phyloP scores from a whole-genome alignment of 306 rosid species.

The Comarum palustre region DNA sequence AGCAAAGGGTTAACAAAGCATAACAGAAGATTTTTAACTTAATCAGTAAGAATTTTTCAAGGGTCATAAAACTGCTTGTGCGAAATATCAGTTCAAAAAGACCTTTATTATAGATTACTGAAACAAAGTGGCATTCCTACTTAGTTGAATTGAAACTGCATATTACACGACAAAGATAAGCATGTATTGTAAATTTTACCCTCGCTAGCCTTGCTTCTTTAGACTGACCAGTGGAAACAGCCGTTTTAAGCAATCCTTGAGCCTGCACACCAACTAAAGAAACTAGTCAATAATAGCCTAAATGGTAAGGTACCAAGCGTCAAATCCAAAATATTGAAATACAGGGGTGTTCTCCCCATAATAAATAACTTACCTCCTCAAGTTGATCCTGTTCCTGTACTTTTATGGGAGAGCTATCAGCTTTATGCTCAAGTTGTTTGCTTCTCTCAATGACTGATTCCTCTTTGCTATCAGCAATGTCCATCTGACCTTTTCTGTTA shows the following conservation, averaged over 20 bases:
- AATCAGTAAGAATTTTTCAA: slow-evolving; percentile 19
- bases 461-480: slow-evolving; percentile 39
- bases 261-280: slow-evolving; percentile 76
- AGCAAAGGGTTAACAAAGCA: slow-evolving; percentile 32
- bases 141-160: background rate
- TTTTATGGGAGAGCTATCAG: slow-evolving; percentile 47
- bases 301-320: slow-evolving; percentile 1
- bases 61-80: slow-evolving; percentile 17
- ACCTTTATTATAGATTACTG: slow-evolving; percentile 21
- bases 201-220: slow-evolving; percentile 98
- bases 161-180: background rate
- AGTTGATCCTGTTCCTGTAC: slow-evolving; percentile 86
- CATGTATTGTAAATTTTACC: slow-evolving; percentile 46
- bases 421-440: slow-evolving; percentile 49
- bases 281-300: slow-evolving; percentile 45
- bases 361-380: slow-evolving; percentile 69
- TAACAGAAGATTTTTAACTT: slow-evolving; percentile 13
- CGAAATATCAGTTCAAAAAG: slow-evolving; percentile 13
- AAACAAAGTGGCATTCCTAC: slow-evolving; percentile 1
- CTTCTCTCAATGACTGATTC: slow-evolving; percentile 40
- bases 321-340: slow-evolving; percentile 7
- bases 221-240: slow-evolving; percentile 88
- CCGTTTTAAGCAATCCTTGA: slow-evolving; percentile 85
- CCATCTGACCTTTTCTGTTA: slow-evolving; percentile 35
- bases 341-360: slow-evolving; percentile 21